Evolutionary conservation across 305 asterid species (phyloP).

Genomic region (Fraxinus paxiana): DNA sequence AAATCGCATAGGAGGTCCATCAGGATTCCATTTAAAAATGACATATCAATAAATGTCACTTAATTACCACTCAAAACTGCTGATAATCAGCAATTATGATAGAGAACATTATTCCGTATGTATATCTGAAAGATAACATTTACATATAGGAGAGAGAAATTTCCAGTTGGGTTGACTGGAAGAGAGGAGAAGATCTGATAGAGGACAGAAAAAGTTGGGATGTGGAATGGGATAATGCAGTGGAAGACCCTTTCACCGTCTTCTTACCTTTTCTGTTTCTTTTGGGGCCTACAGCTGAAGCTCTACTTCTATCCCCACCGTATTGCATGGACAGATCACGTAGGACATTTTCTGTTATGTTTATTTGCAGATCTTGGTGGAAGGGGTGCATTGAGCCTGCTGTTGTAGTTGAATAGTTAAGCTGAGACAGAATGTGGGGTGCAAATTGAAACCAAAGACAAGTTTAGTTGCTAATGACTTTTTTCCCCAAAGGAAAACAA

Average conservation of each 20-base stretch:
- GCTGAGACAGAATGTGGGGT: not conserved
- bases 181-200: not conserved
- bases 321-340: not conserved
- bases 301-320: not conserved
- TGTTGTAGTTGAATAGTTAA: not conserved
- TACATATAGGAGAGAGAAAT: not conserved
- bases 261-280: not conserved
- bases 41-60: not conserved
- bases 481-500: not conserved
- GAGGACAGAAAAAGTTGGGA: not conserved
- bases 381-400: not conserved
- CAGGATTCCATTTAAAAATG: not conserved
- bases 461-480: not conserved
- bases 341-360: not conserved
- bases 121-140: not conserved
- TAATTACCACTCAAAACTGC: not conserved
- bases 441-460: not conserved
- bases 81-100: not conserved
- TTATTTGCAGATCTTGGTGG: not conserved
- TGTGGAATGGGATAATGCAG: not conserved
- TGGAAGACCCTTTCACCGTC: not conserved
- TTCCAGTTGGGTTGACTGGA: not conserved
- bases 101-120: not conserved
- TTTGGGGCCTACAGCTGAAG: not conserved
- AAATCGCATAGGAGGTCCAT: not conserved